A percentile compares a stretch with the other conserved stretches of the same genome.
Conservation (phyloP, 768 basidiomycete species). For the Chiua virens region DNA sequence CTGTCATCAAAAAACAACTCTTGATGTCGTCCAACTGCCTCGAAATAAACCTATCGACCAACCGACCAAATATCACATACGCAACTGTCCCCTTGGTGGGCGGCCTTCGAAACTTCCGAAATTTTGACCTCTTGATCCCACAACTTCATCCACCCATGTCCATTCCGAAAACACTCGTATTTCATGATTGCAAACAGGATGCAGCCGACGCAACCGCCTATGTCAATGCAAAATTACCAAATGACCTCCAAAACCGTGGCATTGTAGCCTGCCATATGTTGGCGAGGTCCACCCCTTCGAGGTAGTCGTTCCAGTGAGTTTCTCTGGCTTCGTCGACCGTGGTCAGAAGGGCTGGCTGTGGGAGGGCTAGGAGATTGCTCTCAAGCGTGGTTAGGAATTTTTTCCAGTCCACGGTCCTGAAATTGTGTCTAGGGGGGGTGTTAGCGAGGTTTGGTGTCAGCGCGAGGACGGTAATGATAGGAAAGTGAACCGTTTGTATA, state of each 20-base stretch:
- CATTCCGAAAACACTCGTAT: slow-evolving; percentile 14
- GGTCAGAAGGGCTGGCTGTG: too few relatives aligned
- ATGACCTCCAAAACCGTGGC: background rate
- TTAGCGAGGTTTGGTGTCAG: too few relatives aligned
- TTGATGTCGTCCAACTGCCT: background rate
- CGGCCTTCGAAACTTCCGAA: background rate
- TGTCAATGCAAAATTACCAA: slow-evolving; percentile 14
- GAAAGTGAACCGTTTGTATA: too few relatives aligned
- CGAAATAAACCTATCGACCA: background rate
- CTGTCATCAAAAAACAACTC: background rate
- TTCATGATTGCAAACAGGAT: slow-evolving; percentile 15
- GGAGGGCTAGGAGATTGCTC: too few relatives aligned
- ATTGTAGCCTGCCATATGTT: too few relatives aligned
- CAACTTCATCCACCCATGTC: background rate
- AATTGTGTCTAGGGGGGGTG: too few relatives aligned
- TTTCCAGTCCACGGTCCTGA: too few relatives aligned
- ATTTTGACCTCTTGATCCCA: background rate
- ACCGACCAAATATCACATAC: slow-evolving; percentile 4
- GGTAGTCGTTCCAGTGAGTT: too few relatives aligned
- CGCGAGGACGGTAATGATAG: too few relatives aligned
- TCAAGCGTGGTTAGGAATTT: too few relatives aligned
- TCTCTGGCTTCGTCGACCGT: too few relatives aligned
- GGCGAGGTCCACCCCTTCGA: too few relatives aligned
- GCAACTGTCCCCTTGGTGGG: background rate
- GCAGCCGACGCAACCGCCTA: slow-evolving; percentile 3